phyloP scores from a whole-genome alignment of 2,329 filamentous ascomycete species.

The Colletotrichum lupini region DNA sequence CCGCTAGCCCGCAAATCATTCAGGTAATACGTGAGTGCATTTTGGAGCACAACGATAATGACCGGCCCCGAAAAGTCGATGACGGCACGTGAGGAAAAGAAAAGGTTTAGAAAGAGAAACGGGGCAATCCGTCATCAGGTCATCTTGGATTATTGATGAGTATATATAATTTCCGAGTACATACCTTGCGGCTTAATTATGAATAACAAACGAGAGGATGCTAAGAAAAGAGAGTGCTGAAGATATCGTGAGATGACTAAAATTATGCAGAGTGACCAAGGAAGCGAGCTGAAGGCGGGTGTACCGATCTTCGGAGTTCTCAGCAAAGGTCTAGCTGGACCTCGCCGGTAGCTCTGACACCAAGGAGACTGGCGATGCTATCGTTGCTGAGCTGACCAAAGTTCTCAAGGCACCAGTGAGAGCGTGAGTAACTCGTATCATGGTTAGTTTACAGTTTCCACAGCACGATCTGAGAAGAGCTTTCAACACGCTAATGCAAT shows the following conservation, averaged over 20 bases:
- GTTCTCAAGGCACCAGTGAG: slow-evolving; percentile 62
- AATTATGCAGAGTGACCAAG: background rate
- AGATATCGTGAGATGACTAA: background rate
- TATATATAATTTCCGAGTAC: slow-evolving; percentile 47
- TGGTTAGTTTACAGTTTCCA: no score
- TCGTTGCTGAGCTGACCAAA: slow-evolving; percentile 78
- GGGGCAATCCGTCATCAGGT: slow-evolving; percentile 22
- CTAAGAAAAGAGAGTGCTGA: background rate
- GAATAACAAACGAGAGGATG: slow-evolving; percentile 37
- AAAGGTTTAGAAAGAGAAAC: slow-evolving; percentile 27
- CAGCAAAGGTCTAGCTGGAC: slow-evolving; percentile 58
- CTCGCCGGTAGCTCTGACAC: slow-evolving; percentile 84
- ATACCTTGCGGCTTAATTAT: slow-evolving; percentile 38
- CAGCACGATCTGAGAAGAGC: no score
- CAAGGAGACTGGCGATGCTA: slow-evolving; percentile 71
- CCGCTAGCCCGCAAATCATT: slow-evolving; percentile 60
- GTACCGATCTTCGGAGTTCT: background rate
- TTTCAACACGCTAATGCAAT: no score
- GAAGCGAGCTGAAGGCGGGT: background rate
- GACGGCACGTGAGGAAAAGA: background rate
- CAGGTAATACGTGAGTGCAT: slow-evolving; percentile 45
- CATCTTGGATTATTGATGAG: slow-evolving; percentile 32
- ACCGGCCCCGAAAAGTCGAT: background rate
- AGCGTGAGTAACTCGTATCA: no score
- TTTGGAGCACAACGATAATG: slow-evolving; percentile 10